Evolutionary conservation across 108 stramenopile genomes (phyloP).

Genomic region (Hondaea fermentalgiana): DNA sequence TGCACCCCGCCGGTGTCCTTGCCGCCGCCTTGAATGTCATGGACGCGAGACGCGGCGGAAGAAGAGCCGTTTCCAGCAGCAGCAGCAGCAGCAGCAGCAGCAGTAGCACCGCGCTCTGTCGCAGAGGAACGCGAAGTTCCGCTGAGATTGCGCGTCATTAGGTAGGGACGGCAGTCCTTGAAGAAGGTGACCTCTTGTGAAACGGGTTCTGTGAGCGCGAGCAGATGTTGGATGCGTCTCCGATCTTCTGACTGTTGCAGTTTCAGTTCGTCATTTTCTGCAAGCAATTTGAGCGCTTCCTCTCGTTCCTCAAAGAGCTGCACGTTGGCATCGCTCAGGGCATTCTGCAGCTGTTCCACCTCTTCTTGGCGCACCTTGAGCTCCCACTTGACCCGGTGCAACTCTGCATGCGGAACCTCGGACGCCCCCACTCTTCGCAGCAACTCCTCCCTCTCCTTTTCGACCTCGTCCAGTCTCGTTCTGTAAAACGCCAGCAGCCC

Average conservation of each 20-base stretch:
- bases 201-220: constrained; percentile 22
- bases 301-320: constrained; percentile 21
- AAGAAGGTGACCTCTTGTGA: constrained; percentile 27
- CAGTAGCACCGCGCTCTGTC: not conserved
- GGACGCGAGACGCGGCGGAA: too few species aligned
- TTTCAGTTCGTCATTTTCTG: constrained; percentile 24
- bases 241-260: constrained; percentile 19
- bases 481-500: not conserved
- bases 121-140: not conserved
- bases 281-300: not conserved
- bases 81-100: too few species aligned
- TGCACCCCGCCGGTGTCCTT: not conserved
- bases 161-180: constrained; percentile 24
- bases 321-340: constrained; percentile 18
- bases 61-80: too few species aligned
- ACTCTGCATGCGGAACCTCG: constrained; percentile 3
- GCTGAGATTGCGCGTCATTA: not conserved
- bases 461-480: not conserved
- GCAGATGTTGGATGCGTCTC: constrained; percentile 15
- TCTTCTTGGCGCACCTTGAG: constrained; percentile 20
- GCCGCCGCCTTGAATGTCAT: not conserved
- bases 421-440: not conserved
- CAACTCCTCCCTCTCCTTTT: not conserved
- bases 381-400: constrained; percentile 20
- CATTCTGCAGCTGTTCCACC: constrained; percentile 20